Evolutionary conservation across 1,139 yeast genomes (phyloP), one percentile per base, ranked within the genome.

Genomic region (Magnusiomyces ingens): DNA sequence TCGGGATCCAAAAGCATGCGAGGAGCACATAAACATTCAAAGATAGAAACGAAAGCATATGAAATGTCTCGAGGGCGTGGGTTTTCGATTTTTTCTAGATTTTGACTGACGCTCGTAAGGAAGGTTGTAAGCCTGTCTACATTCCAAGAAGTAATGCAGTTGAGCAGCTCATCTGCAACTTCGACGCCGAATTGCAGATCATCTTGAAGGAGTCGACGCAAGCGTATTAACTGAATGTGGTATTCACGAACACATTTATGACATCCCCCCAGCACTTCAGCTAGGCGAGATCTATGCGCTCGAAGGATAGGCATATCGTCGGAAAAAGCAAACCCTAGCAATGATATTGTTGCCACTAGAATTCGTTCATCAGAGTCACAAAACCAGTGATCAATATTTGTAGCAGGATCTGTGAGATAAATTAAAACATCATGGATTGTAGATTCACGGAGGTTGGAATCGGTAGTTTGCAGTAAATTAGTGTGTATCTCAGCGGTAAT

Each of bases 261-360:
- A 77, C 79, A 1, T 56, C 67, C 8, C 41, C 60, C 13, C 54
- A 64, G 42, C 61, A 65, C 35, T 10, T 63, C 4, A 17, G 53
- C 18, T 59, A 64, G 1, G n/a, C 58, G 32, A 19, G 47, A 26
- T 58, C 66, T 5, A 43, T 57, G 2, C 55, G 60, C 19, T 49
- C 18, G 15, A 15, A 45, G n/a, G 29, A 45, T 36, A 17, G 48
- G 52, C 29, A 45, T 19, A 44, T 47, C 32, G 2, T 17, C 11
- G 17, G n/a, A 4, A 35, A 18, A 45, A 17, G 48, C 22, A 22
- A 29, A 22, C 48, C 54, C 41, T 15, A 45, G 35, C 35, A 45
- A 26, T 3, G 48, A 45, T 13, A 36, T 13, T 18, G 19, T 45
- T 5, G 48, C 41, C 6, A 45, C 42, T 18, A 18, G 13, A 15